Evolutionary conservation across 2,329 filamentous ascomycete genomes (phyloP), one percentile per base, ranked within the genome.

Genomic region (Exserohilum turcica): DNA sequence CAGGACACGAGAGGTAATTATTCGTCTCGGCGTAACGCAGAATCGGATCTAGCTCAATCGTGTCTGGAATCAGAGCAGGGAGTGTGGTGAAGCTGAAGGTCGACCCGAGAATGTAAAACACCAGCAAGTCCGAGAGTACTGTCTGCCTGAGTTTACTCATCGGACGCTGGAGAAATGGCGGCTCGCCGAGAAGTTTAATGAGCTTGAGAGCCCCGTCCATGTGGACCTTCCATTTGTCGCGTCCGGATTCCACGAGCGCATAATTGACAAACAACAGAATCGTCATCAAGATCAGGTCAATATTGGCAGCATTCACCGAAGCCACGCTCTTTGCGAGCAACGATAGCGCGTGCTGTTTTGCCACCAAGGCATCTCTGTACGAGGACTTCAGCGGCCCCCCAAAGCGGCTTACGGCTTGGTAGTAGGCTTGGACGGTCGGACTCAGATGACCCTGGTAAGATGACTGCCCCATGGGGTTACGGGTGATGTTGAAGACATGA

Each of bases 151-250:
- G 48, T 46, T 60, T 57, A 43, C 67, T 74, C 64, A 74, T 74
- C 2, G 65, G 60, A 13, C 56, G 57, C 21, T 69, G 66, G 24
- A 64, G 24, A 31, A 66, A 70, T 2, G 64, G 52, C 16, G 67
- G 65, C 10, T 64, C 63, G 48, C 73, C 68, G 24, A 78, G 67
- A 7, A 70, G 69, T 33, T 74, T 71, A 21, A 82, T 73, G 16
- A 82, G 68, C 48, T 74, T 76, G 57, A 78, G 77, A n/a, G 79
- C 80, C 6, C 80, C 80, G 53, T 80, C 78, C 43, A 81, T 74
- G 53, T 82, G 80, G 29, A 78, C 75, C 57, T 76, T 81, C 80
- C 80, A 82, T 29, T 79, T 76, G 9, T 79, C 79, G 43, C 74
- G 76, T 12, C 80, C 80, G 0, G 80, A 82, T 55, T 81, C 79